Base-by-base conservation (phyloP, 1,139 yeast genomes). In the Candida dubliniensis region DNA sequence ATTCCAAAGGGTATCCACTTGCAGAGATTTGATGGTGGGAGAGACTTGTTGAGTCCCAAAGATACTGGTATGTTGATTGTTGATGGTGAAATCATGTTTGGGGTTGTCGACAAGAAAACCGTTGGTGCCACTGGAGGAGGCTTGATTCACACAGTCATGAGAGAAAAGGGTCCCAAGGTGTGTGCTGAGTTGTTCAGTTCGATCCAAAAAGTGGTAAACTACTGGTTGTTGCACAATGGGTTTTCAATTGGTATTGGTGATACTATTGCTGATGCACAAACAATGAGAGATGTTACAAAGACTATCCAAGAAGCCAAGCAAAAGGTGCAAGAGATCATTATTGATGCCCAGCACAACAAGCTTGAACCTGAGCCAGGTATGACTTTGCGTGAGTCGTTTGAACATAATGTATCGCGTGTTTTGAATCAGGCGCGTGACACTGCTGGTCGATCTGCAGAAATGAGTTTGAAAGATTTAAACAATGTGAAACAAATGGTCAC, bases 231-330 rank as follows among this genome's bases (percentile, higher is more conserved):
- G 47, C 99, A 95, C 63, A 88, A 88, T 60, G 98, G 99, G 47
- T 95, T 95, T 71, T 90, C 98, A 13, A 95, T 95, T 59, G 99
- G 99, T 79, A 93, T 95, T 69, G 99, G 99, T 76, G 99, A 95
- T 69, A 95, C 99, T 3, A 93, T 95, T 73, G 99, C 99, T 40
- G 99, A 95, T 75, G 82, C 91, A n/a, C 84, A 81, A 36, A 93
- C 99, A 32, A 95, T 95, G 96, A 83, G 84, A 57, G 85, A 85
- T 53, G 90, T 95, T 57, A 93, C 97, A 1, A 83, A 86, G 47
- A 91, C 98, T 2, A 95, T 95, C 68, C 84, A 89, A 47, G 90
- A 84, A 52, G 99, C 99, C 14, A 93, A 93, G 65, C 80, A 78
- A 43, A 88, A 91, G 69, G 99, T 95, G 40, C 96, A 90, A 63